Conservation (phyloP, 305 asterid species). For the Rubia balearica region DNA sequence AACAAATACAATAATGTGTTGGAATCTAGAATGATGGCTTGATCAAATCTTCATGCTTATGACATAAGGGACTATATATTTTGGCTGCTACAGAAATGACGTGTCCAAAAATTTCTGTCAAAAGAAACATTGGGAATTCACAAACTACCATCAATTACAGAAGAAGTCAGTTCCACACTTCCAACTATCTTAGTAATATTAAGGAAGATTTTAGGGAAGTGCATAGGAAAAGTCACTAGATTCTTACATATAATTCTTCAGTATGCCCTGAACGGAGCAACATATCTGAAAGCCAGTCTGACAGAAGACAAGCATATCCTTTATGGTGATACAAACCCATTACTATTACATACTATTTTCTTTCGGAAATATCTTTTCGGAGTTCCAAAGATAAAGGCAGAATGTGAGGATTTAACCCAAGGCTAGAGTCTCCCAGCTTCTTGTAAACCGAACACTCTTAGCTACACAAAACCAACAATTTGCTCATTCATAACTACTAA, state of each 20-base stretch:
- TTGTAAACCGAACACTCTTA: not conserved
- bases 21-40: not conserved
- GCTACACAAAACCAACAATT: not conserved
- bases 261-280: not conserved
- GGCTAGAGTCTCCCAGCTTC: not conserved
- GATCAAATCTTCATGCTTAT: not conserved
- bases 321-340: not conserved
- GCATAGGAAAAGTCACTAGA: not conserved
- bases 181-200: not conserved
- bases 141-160: not conserved
- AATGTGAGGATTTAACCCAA: not conserved
- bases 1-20: not conserved
- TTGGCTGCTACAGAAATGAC: conserved; percentile 4
- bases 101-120: not conserved
- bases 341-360: not conserved
- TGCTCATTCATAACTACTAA: not conserved
- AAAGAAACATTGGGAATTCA: conserved; percentile 1
- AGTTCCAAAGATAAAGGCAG: not conserved
- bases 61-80: not conserved
- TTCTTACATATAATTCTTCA: not conserved
- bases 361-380: not conserved
- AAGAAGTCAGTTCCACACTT: not conserved
- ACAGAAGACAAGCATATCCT: not conserved
- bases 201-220: not conserved
- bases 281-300: not conserved